phyloP scores from a whole-genome alignment of 2,329 filamentous ascomycete species.

The Paracorniculantispora psalliotae region DNA sequence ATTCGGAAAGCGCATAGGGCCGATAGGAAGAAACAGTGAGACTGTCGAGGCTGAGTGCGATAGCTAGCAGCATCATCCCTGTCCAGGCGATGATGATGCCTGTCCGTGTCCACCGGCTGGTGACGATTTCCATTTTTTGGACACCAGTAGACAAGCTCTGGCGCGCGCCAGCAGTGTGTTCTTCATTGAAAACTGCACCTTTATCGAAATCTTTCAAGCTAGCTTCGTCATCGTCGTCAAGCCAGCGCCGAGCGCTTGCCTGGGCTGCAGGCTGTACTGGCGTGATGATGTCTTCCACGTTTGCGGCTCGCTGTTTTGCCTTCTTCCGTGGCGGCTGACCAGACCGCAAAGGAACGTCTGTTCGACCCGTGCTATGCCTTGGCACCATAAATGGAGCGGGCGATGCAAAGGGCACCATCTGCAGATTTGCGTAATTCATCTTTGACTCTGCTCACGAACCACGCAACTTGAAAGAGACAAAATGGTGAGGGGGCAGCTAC shows the following conservation, averaged over 20 bases:
- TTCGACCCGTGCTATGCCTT: background rate
- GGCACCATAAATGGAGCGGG: background rate
- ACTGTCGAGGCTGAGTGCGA: constrained; percentile 3
- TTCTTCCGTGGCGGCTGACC: background rate
- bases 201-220: background rate
- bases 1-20: constrained; percentile 10
- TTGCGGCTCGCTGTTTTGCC: background rate
- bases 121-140: constrained; percentile 6
- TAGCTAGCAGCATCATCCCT: constrained; percentile 9
- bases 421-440: background rate
- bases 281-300: background rate
- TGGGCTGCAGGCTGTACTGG: background rate
- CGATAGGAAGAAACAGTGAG: constrained; percentile 4
- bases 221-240: background rate
- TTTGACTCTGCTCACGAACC: background rate
- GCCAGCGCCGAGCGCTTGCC: background rate
- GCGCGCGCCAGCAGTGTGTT: background rate
- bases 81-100: background rate
- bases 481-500: background rate
- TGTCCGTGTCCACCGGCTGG: background rate
- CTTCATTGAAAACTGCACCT: background rate
- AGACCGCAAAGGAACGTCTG: background rate
- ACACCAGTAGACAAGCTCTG: background rate
- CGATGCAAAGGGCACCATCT: constrained; percentile 5
- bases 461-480: background rate